Evolutionary conservation across 2,329 filamentous ascomycete species (phyloP).

Genomic region (Alternaria sp.): DNA sequence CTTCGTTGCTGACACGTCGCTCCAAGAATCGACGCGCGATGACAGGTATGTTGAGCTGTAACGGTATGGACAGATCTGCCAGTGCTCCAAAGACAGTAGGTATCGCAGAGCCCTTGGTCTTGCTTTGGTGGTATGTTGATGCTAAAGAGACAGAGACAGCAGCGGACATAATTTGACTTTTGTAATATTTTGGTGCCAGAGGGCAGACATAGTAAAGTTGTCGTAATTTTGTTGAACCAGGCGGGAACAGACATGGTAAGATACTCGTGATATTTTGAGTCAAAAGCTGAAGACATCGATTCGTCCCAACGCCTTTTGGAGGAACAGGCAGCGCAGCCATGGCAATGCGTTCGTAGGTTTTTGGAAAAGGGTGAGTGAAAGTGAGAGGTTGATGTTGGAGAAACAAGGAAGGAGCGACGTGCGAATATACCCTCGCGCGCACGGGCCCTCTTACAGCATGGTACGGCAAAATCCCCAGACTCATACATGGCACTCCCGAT

Average conservation of each 20-base stretch:
- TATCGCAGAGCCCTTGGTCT: background rate
- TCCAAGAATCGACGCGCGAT: fast-evolving
- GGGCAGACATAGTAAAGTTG: too few relatives aligned
- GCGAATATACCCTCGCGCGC: background rate
- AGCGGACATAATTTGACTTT: background rate
- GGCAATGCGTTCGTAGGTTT: fast-evolving
- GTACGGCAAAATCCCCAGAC: background rate
- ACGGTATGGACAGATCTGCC: background rate
- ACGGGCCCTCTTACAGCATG: background rate
- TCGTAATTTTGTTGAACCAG: too few relatives aligned
- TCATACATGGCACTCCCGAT: background rate
- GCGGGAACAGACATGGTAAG: background rate
- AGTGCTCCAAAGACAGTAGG: fast-evolving
- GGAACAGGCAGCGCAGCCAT: background rate
- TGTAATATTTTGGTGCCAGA: background rate
- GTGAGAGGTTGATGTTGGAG: background rate
- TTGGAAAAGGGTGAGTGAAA: background rate
- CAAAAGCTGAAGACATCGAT: background rate
- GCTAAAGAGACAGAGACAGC: fast-evolving
- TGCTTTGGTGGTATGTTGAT: background rate
- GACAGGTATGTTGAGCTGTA: background rate
- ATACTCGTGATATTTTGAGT: background rate
- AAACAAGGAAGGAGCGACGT: background rate
- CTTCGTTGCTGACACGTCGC: background rate
- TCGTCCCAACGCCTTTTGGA: background rate